phyloP scores from a whole-genome alignment of 1,139 yeast species.

The Yamadazyma jaroonii region DNA sequence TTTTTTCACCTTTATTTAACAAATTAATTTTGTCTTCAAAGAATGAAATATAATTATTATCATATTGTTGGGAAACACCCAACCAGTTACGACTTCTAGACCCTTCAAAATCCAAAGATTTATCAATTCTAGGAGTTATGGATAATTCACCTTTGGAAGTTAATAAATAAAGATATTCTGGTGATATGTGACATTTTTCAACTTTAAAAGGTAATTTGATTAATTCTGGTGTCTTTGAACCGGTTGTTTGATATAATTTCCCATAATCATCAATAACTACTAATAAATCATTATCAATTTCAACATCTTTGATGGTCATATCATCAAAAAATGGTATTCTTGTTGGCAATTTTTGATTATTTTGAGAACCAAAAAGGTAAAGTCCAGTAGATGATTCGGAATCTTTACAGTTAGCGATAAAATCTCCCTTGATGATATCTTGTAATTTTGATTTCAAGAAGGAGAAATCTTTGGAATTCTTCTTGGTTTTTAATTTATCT shows the following conservation, averaged over 20 bases:
- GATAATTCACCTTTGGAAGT: slow-evolving; percentile 51
- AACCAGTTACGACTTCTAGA: slow-evolving; percentile 19
- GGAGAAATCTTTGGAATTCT: slow-evolving; percentile 23
- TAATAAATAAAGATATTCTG: slow-evolving; percentile 57
- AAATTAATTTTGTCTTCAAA: slow-evolving; percentile 5
- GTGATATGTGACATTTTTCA: slow-evolving; percentile 51
- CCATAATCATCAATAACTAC: slow-evolving; percentile 72
- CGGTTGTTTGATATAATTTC: slow-evolving; percentile 59
- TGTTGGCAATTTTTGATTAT: slow-evolving; percentile 49
- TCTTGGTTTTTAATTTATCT: slow-evolving; percentile 18
- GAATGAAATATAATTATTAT: slow-evolving; percentile 6
- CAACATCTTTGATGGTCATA: slow-evolving; percentile 56
- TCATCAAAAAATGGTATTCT: slow-evolving; percentile 66
- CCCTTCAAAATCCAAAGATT: slow-evolving; percentile 3
- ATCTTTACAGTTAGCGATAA: slow-evolving; percentile 6
- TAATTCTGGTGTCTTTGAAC: slow-evolving; percentile 18
- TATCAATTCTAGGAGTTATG: slow-evolving; percentile 43
- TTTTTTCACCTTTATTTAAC: slow-evolving; percentile 40
- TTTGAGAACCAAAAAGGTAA: slow-evolving; percentile 36
- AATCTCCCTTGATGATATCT: slow-evolving; percentile 22
- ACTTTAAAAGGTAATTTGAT: slow-evolving; percentile 43
- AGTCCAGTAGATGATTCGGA: slow-evolving; percentile 32
- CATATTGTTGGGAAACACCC: slow-evolving; percentile 10
- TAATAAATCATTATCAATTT: slow-evolving; percentile 44
- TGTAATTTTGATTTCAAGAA: slow-evolving; percentile 13